Conservation (phyloP, 192 early-diverging fungal species). For the Funneliformis mosseae region DNA sequence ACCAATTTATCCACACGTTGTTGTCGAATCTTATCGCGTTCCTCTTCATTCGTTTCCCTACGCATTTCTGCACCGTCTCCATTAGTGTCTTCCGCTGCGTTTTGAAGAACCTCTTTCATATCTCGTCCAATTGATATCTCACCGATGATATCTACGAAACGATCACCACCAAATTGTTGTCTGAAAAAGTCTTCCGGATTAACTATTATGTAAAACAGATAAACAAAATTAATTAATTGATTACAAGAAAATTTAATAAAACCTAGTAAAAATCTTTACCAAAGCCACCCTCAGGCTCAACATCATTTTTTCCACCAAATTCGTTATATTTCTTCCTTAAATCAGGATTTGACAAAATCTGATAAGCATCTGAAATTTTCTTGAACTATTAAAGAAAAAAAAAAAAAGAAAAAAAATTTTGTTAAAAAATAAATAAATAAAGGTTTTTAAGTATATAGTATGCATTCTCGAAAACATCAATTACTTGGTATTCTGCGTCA, state of each 20-base stretch:
- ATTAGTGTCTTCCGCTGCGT: constrained; percentile 58
- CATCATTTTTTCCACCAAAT: constrained; percentile 61
- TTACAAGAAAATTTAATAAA: neutral
- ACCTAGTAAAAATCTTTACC: constrained; percentile 41
- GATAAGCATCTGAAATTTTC: constrained; percentile 95
- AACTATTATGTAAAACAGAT: constrained; percentile 50
- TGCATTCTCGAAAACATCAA: neutral
- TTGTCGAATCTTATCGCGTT: constrained; percentile 56
- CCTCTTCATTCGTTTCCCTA: constrained; percentile 62
- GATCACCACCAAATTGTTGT: constrained; percentile 96
- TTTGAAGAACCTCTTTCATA: constrained; percentile 79
- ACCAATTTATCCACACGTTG: constrained; percentile 74
- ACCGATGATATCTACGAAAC: constrained; percentile 96
- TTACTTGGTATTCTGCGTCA: constrained; percentile 72
- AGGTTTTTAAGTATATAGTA: too few species aligned
- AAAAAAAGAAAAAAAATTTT: neutral
- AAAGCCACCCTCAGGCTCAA: constrained; percentile 67
- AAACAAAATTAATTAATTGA: neutral
- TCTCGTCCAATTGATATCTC: constrained; percentile 96
- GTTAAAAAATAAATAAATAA: neutral
- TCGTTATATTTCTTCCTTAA: constrained; percentile 88
- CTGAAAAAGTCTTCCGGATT: constrained; percentile 96
- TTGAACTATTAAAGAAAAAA: constrained; percentile 68
- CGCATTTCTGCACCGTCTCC: constrained; percentile 43
- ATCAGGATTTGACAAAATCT: constrained; percentile 91